Conservation (phyloP, 2,329 filamentous ascomycete genomes). For the Tolypocladium album region DNA sequence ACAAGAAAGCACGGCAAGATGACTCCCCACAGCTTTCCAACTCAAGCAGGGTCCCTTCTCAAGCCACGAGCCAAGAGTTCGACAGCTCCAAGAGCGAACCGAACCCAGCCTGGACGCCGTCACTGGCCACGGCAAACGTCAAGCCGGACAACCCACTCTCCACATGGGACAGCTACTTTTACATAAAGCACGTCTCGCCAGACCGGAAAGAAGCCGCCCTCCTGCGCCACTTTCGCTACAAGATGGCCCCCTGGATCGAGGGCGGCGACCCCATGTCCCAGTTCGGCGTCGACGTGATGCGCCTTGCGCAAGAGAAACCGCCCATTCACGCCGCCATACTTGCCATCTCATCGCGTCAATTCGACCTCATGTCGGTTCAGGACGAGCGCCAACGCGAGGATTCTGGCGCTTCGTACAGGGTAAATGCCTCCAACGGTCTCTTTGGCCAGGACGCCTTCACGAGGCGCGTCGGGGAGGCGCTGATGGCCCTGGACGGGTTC, state of each 20-base stretch:
- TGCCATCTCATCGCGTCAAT: conserved; percentile 4
- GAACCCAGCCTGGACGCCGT: not conserved
- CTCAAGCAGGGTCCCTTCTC: not conserved
- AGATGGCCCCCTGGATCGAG: conserved; percentile 11
- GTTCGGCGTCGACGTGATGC: conserved; percentile 9
- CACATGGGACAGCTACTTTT: conserved; percentile 10
- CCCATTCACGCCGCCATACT: conserved; percentile 1
- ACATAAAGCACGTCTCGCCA: conserved; percentile 1
- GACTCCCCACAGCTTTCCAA: not conserved
- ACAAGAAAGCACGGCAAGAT: not conserved
- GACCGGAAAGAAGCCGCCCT: conserved; percentile 4
- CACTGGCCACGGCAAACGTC: not conserved
- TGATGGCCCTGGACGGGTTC: conserved; percentile 2
- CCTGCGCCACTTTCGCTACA: conserved; percentile 10
- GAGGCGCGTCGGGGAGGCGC: conserved; percentile 1
- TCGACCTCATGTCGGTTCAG: not conserved
- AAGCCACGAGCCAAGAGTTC: not conserved
- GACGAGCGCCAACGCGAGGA: not conserved
- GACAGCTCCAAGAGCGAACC: not conserved
- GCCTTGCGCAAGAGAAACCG: conserved; percentile 5
- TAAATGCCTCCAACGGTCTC: not conserved
- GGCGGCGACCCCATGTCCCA: conserved; percentile 6
- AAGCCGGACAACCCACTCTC: conserved; percentile 1
- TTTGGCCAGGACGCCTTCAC: not conserved
- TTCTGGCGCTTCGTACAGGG: not conserved